Evolutionary conservation across 768 basidiomycete species (phyloP), one percentile per base, ranked within the genome.

Genomic region (Pleurotus cornucopiae): DNA sequence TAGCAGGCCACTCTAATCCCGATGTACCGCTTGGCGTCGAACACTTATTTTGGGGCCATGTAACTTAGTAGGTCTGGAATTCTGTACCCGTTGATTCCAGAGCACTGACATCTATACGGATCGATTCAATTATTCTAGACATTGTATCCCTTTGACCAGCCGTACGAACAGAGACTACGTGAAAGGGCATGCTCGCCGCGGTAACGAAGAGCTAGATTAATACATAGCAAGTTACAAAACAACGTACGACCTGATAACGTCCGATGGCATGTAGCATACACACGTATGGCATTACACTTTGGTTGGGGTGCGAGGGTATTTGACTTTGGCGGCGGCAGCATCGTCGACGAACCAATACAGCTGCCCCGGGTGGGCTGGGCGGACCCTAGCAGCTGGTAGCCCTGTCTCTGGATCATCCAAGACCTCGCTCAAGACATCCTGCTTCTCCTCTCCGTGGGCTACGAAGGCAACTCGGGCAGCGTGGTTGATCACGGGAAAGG

Each of bases 301-400:
- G 71, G 88, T 84, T 13, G 74, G 60, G 3, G 81, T 80, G 69
- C 72, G 78, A 11, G 78, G 69, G 65, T 83, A 88, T 64, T 75
- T 63, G 26, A 88, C 78, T 61, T 86, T 83, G 44, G 71, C 71
- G 6, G 86, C 78, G 2, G 97, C 95, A 6, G 84, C 86, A 47
- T 92, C 85, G 71, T 98, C 94, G 37, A 90, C 85, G 71, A 98
- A 98, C 95, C 94, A 98, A 70, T 86, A 94, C 30, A 97, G 78
- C 54, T 89, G 86, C 26, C 96, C 96, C 18, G 91, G 93, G 59
- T 74, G 72, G 3, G 76, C 83, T 2, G 88, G 94, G 59, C 79
- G 82, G 49, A 99, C 93, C 48, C 86, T 78, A 9, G 92, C 87
- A 14, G 91, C 81, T 13, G 97, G 97, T 13, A 98, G 76, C 2